phyloP scores from a whole-genome alignment of 805 yeast genomes.

The Sugiyamaella qingdaonensis region DNA sequence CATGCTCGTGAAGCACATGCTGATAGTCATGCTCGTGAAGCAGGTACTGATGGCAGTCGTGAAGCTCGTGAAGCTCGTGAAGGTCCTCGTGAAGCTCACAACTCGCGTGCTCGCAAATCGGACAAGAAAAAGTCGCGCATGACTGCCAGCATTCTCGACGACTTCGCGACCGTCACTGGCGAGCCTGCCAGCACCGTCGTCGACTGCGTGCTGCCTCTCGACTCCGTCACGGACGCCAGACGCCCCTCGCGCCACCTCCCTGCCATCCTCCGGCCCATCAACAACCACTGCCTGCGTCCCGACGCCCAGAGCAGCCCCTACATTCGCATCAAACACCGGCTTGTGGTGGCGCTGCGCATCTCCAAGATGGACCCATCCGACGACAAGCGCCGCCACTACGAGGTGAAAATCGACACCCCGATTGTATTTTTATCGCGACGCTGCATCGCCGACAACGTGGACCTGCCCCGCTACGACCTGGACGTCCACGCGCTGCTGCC shows the following conservation, averaged over 20 bases:
- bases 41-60: too few relatives aligned
- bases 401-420: constrained; percentile 92
- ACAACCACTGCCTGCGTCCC: constrained; percentile 50
- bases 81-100: too few relatives aligned
- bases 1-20: too few relatives aligned
- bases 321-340: constrained; percentile 91
- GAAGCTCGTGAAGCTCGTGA: too few relatives aligned
- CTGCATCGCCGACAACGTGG: constrained; percentile 29
- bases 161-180: neutral
- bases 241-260: neutral
- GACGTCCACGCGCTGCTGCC: constrained; percentile 3
- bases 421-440: constrained; percentile 56
- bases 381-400: constrained; percentile 80
- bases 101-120: too few relatives aligned
- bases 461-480: constrained; percentile 27
- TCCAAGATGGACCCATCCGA: constrained; percentile 49
- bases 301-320: constrained; percentile 67
- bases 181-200: constrained; percentile 9
- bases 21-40: too few relatives aligned
- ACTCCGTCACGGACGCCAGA: constrained; percentile 9
- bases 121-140: constrained; percentile 2
- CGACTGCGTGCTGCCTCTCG: constrained; percentile 16
- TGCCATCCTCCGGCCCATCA: neutral
- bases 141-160: neutral
- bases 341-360: constrained; percentile 77